Evolutionary conservation across 495 filamentous ascomycete genomes (phyloP), one percentile per base, ranked within the genome.

Genomic region (Jackrogersella minutella): DNA sequence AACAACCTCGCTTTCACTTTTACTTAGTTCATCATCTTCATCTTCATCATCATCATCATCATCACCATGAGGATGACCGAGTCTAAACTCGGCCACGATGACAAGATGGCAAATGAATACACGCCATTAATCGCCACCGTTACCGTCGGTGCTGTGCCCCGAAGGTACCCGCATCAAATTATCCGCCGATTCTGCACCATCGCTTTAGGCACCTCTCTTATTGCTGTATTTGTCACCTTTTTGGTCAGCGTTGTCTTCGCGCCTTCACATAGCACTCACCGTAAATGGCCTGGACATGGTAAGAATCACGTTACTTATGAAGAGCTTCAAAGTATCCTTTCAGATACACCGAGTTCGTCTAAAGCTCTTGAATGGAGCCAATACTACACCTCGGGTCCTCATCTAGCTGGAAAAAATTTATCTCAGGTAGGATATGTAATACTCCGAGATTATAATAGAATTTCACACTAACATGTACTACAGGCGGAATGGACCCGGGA

Each of bases 311-410:
- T 90, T 33, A 80, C 78, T 33, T 91, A 87, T 71, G 79, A 87
- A 39, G 83, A 92, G 59, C 85, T 97, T 17, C 84, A 89, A 62
- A 76, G 82, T 13, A 85, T 97, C 37, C 79, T 97, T 51, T 76
- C 88, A 21, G 79, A 86, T 10, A 93, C 90, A 0, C 93, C 93
- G 0, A 86, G 86, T 28, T 83, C 85, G 41, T 80, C 84, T 24
- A 88, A 88, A 69, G 87, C 86, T 5, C 80, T 85, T 57, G 88
- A 96, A 76, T 97, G 93, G 93, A 94, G 90, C 72, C 78, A 84
- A 62, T 98, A 97, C 77, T 98, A 98, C 69, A 97, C 95, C 0
- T 77, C 88, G 1, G 95, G 95, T 0, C 85, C 91, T 1, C 95
- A 99, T 81, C 80, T 99, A 28, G 91, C 89, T 0, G 95, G 95